Conservation (phyloP, 2,329 filamentous ascomycete species). For the Diaporthe citri region DNA sequence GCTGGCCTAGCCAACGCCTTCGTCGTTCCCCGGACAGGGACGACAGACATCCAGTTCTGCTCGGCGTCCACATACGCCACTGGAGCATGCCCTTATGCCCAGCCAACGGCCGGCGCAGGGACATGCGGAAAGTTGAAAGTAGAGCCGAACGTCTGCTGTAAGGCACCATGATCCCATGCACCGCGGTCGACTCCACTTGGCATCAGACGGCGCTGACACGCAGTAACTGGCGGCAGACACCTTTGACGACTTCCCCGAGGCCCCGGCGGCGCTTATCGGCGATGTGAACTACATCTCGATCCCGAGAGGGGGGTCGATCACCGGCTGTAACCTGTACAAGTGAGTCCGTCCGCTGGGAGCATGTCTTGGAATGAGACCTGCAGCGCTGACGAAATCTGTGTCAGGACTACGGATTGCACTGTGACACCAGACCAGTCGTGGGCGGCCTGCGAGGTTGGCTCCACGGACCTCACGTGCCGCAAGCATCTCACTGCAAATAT, state of each 20-base stretch:
- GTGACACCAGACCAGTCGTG: slow-evolving; percentile 33
- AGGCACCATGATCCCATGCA: neutral
- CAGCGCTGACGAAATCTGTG: neutral
- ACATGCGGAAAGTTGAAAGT: slow-evolving; percentile 29
- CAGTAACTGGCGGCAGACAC: slow-evolving; percentile 1
- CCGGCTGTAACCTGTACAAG: slow-evolving; percentile 35
- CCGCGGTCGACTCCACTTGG: neutral
- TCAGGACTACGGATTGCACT: slow-evolving; percentile 31
- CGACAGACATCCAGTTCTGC: slow-evolving; percentile 31
- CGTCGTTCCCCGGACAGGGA: neutral
- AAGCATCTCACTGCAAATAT: slow-evolving; percentile 35
- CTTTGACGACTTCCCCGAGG: slow-evolving; percentile 24
- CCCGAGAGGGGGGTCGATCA: slow-evolving; percentile 8
- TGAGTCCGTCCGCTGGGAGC: neutral
- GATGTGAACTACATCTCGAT: slow-evolving; percentile 34
- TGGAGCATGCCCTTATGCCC: slow-evolving; percentile 32
- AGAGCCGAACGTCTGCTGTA: slow-evolving; percentile 25
- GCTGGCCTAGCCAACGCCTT: neutral
- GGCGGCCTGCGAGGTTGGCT: slow-evolving; percentile 32
- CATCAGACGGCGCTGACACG: neutral
- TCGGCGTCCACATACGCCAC: slow-evolving; percentile 23
- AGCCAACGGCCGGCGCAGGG: slow-evolving; percentile 32
- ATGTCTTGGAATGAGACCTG: neutral
- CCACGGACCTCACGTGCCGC: slow-evolving; percentile 35
- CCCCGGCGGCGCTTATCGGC: slow-evolving; percentile 8